phyloP scores from a whole-genome alignment of 192 early-diverging fungal species.

The Gamsiella multidivaricata region DNA sequence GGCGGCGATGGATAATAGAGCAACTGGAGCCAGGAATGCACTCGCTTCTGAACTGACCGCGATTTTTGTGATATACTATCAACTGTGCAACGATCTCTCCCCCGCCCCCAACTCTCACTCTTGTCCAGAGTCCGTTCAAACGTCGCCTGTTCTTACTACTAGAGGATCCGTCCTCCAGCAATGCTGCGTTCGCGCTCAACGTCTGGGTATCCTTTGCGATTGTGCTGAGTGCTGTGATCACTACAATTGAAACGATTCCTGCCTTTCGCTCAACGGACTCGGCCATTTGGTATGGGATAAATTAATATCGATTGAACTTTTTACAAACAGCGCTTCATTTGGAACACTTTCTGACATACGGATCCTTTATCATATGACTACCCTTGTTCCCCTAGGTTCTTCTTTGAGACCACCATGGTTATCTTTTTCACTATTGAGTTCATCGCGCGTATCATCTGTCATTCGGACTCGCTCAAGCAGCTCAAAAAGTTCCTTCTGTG shows the following conservation, averaged over 20 bases:
- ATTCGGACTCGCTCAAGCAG: constrained; percentile 75
- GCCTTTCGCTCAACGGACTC: constrained; percentile 69
- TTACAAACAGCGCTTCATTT: too few species aligned
- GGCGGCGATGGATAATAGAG: too few species aligned
- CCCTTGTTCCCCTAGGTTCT: constrained; percentile 63
- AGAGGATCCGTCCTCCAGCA: constrained; percentile 80
- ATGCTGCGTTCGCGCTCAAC: constrained; percentile 76
- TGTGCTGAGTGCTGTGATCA: constrained; percentile 76
- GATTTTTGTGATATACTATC: neutral
- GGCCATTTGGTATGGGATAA: constrained; percentile 58
- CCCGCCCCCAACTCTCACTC: too few species aligned
- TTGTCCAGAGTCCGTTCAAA: constrained; percentile 56
- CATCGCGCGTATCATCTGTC: constrained; percentile 72
- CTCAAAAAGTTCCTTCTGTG: constrained; percentile 65
- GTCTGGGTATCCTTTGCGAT: constrained; percentile 81
- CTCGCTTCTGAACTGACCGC: neutral
- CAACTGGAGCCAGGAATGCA: too few species aligned
- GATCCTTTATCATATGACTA: too few species aligned
- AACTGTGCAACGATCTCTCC: neutral
- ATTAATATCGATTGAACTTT: neutral
- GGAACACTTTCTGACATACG: too few species aligned
- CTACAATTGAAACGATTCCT: constrained; percentile 86
- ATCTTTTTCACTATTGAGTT: constrained; percentile 82
- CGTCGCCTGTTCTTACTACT: constrained; percentile 74
- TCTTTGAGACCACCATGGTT: constrained; percentile 76